These are phyloP conservation scores for Stachybotrys elegans DNA, from an alignment of 2,329 filamentous ascomycete species.

Conservation along the genomic window DNA sequence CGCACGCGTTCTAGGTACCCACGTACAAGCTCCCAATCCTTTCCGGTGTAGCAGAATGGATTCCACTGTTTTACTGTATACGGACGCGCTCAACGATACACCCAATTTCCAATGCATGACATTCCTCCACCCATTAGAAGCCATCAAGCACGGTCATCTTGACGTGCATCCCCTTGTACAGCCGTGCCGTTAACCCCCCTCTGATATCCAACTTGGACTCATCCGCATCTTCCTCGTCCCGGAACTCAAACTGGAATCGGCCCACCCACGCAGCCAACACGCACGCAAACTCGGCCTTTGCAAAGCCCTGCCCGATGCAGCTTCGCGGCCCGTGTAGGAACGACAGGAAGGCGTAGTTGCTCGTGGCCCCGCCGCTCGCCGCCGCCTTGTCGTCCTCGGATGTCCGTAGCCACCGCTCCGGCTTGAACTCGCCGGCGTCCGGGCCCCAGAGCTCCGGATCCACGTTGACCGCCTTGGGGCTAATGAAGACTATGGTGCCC, in stretches of 20 bases:
- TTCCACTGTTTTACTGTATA: too few species aligned
- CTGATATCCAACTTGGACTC: constrained; percentile 63
- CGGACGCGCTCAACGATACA: too few species aligned
- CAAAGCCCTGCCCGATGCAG: constrained; percentile 80
- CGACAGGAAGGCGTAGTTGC: constrained; percentile 73
- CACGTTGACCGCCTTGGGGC: constrained; percentile 65
- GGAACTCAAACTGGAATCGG: constrained; percentile 60
- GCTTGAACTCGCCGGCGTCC: constrained; percentile 70
- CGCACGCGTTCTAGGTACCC: too few species aligned
- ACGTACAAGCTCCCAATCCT: too few species aligned
- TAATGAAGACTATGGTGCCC: constrained; percentile 64
- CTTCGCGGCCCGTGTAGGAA: constrained; percentile 83
- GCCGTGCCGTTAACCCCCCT: constrained; percentile 66
- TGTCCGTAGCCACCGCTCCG: constrained; percentile 65
- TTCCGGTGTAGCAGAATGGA: too few species aligned
- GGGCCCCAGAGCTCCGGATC: constrained; percentile 67
- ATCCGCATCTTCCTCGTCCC: constrained; percentile 56
- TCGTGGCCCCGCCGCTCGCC: constrained; percentile 65
- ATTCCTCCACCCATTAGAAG: constrained; percentile 44
- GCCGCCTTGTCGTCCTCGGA: constrained; percentile 32
- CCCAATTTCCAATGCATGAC: too few species aligned
- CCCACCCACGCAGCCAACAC: constrained; percentile 74
- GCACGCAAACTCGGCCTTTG: constrained; percentile 79
- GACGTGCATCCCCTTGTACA: constrained; percentile 67
- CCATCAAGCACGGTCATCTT: constrained; percentile 61